These are phyloP conservation scores for Entomortierella beljakovae DNA, from an alignment of 192 early-diverging fungal species.

Conservation along the genomic window DNA sequence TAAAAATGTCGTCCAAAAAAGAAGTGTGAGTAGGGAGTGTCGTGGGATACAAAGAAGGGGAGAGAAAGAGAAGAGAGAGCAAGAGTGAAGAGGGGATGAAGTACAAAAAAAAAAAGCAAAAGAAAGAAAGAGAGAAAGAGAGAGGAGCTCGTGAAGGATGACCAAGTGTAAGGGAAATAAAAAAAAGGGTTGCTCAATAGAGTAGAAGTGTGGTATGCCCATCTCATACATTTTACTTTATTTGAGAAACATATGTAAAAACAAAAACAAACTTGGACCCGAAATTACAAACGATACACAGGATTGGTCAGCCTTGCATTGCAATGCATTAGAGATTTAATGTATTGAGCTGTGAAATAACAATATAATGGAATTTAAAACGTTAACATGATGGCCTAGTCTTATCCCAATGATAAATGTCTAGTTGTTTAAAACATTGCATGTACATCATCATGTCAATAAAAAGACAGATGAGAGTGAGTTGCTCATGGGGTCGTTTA, in stretches of 20 bases:
- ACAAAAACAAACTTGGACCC: background rate
- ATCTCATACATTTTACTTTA: too few relatives aligned
- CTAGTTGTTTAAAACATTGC: too few relatives aligned
- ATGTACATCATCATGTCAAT: too few relatives aligned
- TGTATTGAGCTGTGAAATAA: background rate
- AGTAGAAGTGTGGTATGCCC: background rate
- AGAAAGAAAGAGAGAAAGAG: background rate
- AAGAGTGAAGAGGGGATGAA: background rate
- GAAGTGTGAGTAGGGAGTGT: background rate
- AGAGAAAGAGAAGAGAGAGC: background rate
- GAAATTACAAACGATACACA: background rate
- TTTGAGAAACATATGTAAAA: too few relatives aligned
- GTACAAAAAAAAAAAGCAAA: background rate
- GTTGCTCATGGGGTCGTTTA: constrained; percentile 29
- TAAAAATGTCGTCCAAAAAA: background rate
- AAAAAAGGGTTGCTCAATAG: background rate
- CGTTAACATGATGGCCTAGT: too few relatives aligned
- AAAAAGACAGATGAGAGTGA: too few relatives aligned
- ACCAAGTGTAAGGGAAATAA: background rate
- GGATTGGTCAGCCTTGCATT: constrained; percentile 2
- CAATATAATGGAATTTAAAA: background rate
- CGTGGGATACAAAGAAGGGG: background rate
- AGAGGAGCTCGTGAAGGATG: constrained; percentile 11
- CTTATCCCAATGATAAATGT: too few relatives aligned
- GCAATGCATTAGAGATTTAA: background rate